A percentile compares a stretch with the other conserved stretches of the same genome.
phyloP scores from a whole-genome alignment of 495 filamentous ascomycete species.

The Astrothelium subdiscretum region DNA sequence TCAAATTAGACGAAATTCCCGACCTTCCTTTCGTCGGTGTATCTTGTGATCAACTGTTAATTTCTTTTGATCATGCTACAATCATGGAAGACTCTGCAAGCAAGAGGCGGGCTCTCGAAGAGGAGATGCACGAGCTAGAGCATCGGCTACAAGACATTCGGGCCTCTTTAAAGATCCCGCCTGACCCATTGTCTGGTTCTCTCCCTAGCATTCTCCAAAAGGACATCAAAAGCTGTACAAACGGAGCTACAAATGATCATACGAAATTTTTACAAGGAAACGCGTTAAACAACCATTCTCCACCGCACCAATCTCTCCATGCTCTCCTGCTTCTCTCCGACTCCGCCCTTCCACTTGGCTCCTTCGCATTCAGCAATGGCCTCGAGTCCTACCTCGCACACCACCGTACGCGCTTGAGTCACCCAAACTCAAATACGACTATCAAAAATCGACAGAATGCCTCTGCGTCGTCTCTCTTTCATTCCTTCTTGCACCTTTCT shows the following conservation, averaged over 20 bases:
- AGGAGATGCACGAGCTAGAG: background rate
- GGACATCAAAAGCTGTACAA: background rate
- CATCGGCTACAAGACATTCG: background rate
- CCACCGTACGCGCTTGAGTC: constrained; percentile 37
- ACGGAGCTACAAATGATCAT: background rate
- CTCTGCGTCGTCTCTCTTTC: constrained; percentile 39
- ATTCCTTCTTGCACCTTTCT: constrained; percentile 67
- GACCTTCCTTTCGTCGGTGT: too few species aligned
- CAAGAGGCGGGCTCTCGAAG: background rate
- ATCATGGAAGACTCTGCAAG: background rate
- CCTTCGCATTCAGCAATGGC: constrained; percentile 91
- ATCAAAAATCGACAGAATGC: background rate
- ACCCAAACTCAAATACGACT: constrained; percentile 19
- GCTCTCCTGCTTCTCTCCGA: constrained; percentile 86
- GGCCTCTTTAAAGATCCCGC: background rate
- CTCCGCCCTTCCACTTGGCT: constrained; percentile 88
- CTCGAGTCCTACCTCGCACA: constrained; percentile 92
- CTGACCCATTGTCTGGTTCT: background rate
- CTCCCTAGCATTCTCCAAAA: background rate
- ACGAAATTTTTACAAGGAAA: background rate
- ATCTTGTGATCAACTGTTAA: too few species aligned
- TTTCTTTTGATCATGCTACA: background rate
- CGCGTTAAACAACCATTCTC: background rate
- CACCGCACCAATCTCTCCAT: constrained; percentile 35
- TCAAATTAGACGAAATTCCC: too few species aligned